phyloP scores from a whole-genome alignment of 805 yeast species.

The Kodamaea fukazawae region DNA sequence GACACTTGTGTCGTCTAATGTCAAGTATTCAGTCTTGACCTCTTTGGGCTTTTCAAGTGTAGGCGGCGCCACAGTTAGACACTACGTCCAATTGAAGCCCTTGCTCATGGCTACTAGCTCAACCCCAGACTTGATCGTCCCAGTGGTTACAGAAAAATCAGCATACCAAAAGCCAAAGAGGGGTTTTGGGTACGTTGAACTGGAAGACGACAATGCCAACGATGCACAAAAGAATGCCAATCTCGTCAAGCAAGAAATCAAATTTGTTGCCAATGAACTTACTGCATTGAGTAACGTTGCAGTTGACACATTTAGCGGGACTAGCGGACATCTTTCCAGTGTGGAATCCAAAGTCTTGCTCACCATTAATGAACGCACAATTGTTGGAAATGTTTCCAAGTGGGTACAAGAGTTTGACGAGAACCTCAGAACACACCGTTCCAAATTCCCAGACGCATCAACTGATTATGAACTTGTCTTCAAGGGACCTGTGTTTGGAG shows the following conservation, averaged over 20 bases:
- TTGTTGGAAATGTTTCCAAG: conserved; percentile 7
- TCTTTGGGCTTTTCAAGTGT: conserved; percentile 8
- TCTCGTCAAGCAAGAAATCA: background rate
- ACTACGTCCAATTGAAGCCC: conserved; percentile 27
- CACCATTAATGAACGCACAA: conserved; percentile 11
- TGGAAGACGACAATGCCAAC: conserved; percentile 7
- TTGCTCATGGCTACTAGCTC: conserved; percentile 20
- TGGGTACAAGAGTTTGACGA: conserved; percentile 3
- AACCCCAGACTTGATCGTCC: background rate
- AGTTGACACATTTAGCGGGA: conserved; percentile 16
- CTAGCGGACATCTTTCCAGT: background rate
- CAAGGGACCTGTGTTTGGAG: background rate
- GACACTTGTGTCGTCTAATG: conserved; percentile 8
- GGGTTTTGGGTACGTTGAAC: conserved; percentile 32
- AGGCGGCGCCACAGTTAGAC: conserved; percentile 11
- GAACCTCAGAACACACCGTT: background rate
- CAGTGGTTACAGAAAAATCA: background rate
- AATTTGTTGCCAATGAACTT: conserved; percentile 15
- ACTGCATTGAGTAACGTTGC: conserved; percentile 13
- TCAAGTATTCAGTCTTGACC: conserved; percentile 16
- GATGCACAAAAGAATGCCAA: conserved; percentile 3
- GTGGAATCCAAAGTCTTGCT: background rate
- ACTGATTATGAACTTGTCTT: conserved; percentile 1
- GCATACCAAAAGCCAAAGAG: conserved; percentile 17
- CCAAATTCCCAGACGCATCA: background rate